These are phyloP conservation scores for Haplosporangium gracile DNA, from an alignment of 192 early-diverging fungal genomes.

Conservation along the genomic window DNA sequence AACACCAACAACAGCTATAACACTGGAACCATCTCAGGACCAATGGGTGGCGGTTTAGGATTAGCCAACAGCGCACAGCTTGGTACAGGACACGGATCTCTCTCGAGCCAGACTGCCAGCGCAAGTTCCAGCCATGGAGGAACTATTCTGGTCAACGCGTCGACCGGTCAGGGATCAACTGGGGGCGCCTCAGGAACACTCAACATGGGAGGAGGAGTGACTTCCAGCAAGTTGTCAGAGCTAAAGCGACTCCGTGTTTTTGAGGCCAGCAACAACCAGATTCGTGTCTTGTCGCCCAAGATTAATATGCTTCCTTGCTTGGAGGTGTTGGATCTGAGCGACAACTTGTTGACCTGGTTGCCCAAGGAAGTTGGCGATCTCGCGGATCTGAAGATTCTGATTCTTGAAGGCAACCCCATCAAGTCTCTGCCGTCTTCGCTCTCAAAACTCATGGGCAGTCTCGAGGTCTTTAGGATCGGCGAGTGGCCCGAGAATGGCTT, in stretches of 20 bases:
- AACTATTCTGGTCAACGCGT: neutral
- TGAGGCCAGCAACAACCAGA: constrained; percentile 61
- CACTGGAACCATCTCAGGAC: constrained; percentile 13
- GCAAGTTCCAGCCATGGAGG: neutral
- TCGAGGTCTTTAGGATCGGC: constrained; percentile 60
- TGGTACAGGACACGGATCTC: constrained; percentile 8
- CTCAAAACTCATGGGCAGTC: constrained; percentile 47
- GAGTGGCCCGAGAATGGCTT: constrained; percentile 62
- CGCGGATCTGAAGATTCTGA: constrained; percentile 43
- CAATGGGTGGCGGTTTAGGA: constrained; percentile 12
- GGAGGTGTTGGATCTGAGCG: constrained; percentile 51
- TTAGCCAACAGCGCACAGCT: neutral
- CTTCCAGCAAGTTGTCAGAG: constrained; percentile 53
- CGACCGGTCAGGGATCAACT: neutral
- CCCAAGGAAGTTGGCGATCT: constrained; percentile 57
- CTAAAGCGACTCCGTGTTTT: constrained; percentile 52
- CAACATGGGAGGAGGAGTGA: constrained; percentile 30
- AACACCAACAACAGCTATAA: constrained; percentile 26
- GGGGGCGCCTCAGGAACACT: neutral
- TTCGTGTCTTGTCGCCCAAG: constrained; percentile 59
- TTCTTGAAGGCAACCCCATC: constrained; percentile 55
- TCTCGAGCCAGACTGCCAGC: neutral
- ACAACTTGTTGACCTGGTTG: constrained; percentile 52
- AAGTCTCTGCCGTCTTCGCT: constrained; percentile 56
- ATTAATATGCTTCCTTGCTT: constrained; percentile 53